Evolutionary conservation across 2,329 filamentous ascomycete genomes (phyloP).

Genomic region (Alternaria panax): DNA sequence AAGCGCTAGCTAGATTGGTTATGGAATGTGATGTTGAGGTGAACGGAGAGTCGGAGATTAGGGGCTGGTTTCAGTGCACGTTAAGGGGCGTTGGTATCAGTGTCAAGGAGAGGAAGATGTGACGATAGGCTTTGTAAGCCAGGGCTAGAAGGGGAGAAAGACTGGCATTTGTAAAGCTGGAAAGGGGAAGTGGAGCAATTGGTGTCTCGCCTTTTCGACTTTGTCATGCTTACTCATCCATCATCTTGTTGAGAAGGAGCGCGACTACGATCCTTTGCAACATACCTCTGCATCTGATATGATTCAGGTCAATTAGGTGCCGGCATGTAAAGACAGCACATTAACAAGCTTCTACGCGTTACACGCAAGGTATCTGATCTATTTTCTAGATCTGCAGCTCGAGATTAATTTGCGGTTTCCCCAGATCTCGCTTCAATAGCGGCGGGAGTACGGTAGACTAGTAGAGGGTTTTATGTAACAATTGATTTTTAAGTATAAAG

Average conservation of each 20-base stretch:
- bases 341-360: not conserved
- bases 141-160: not conserved
- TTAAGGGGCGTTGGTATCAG: not conserved
- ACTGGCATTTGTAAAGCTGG: not conserved
- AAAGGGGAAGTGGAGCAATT: not conserved
- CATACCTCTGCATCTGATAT: not conserved
- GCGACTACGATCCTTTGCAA: not conserved
- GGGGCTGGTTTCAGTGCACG: not conserved
- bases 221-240: not conserved
- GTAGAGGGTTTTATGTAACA: too few species aligned
- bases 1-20: not conserved
- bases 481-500: too few species aligned
- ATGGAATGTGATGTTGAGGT: not conserved
- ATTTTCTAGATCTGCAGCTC: not conserved
- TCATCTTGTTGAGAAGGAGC: not conserved
- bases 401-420: not conserved
- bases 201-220: not conserved
- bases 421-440: slow-evolving; percentile 17
- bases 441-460: too few species aligned
- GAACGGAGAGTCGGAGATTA: not conserved
- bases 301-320: not conserved
- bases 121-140: not conserved
- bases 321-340: rapidly evolving
- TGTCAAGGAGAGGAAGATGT: not conserved
- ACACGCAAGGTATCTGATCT: not conserved